A percentile compares a stretch with the other conserved stretches of the same genome.
These are phyloP conservation scores for Aeschynomene evenia DNA, from an alignment of 306 rosid species.

Conservation along the genomic window DNA sequence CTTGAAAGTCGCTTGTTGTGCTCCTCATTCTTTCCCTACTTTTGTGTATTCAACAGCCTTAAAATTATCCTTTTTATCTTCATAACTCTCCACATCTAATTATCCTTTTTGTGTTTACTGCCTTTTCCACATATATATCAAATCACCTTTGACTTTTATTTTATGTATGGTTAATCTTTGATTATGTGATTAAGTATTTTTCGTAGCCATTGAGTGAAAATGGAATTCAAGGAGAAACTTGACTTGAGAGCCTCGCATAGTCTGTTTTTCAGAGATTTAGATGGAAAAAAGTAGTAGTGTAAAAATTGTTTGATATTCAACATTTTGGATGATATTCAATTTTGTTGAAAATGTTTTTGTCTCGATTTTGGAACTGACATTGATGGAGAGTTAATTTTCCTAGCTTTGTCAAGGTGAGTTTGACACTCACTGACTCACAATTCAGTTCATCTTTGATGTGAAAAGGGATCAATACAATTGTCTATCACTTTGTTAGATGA, in stretches of 20 bases:
- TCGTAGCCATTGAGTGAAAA: neutral
- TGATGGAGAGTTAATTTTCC: neutral
- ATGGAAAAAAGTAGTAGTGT: neutral
- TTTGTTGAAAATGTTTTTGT: neutral
- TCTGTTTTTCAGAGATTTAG: neutral
- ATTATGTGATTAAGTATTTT: neutral
- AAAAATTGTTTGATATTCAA: neutral
- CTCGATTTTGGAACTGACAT: neutral
- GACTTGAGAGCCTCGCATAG: constrained; percentile 10
- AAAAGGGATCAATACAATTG: neutral
- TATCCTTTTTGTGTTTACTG: neutral
- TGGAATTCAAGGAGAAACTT: constrained; percentile 3
- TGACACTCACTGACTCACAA: neutral
- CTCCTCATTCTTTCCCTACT: neutral
- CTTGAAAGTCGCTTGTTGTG: neutral
- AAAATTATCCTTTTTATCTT: neutral
- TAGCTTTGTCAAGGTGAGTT: constrained; percentile 8
- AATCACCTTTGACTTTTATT: neutral
- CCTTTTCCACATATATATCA: neutral
- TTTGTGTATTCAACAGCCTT: constrained; percentile 7
- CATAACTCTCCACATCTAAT: neutral
- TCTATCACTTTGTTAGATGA: constrained; percentile 8
- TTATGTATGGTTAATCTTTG: neutral
- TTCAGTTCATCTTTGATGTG: constrained; percentile 6
- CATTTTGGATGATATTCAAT: neutral